Evolutionary conservation across 176 grass and related monocot genomes (phyloP), one percentile per base, ranked within the genome.

Genomic region (Lolium perenne): DNA sequence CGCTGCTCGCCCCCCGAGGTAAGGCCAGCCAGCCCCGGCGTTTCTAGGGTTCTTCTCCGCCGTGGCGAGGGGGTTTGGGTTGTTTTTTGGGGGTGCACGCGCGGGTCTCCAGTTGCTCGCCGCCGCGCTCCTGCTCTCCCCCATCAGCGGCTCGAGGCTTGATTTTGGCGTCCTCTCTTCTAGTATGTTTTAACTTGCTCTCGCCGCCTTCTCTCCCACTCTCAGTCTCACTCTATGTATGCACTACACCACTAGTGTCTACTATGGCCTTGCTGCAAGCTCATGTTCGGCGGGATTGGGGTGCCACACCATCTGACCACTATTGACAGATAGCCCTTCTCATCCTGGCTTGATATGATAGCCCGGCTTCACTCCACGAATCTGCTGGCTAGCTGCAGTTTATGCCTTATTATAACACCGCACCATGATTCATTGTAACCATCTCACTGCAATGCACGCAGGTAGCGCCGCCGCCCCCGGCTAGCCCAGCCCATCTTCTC

Each of bases 81-180:
- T n/a, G 10, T 58, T 60, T 68, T 86, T 46, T 2, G 79, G 78
- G 79, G 78, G 88, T 73, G 77, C 84, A 49, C 21, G 66, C 26
- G 17, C 16, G 50, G 32, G 45, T 12, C 83, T 49, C 18, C 10
- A 78, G n/a, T 35, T 78, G 56, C 20, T 26, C 83, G 53, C 47
- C 10, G 87, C 45, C 18, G 51, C n/a, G 45, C 55, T 17, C 25
- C 1, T 43, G 29, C 63, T 66, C 63, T 17, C 18, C 23, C 23
- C 35, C 40, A 21, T 21, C 2, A 22, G 65, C 10, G 65, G 6
- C 13, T 54, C 18, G 6, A 18, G 14, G 21, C 3, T 60, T 45
- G 21, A 20, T 8, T 2, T 25, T 14, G 47, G 7, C 3, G 47
- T 21, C 23, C 54, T 7, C 49, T 62, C 23, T 40, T 25, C 49